phyloP scores from a whole-genome alignment of 495 filamentous ascomycete species.

The Sordaria brevicollis region DNA sequence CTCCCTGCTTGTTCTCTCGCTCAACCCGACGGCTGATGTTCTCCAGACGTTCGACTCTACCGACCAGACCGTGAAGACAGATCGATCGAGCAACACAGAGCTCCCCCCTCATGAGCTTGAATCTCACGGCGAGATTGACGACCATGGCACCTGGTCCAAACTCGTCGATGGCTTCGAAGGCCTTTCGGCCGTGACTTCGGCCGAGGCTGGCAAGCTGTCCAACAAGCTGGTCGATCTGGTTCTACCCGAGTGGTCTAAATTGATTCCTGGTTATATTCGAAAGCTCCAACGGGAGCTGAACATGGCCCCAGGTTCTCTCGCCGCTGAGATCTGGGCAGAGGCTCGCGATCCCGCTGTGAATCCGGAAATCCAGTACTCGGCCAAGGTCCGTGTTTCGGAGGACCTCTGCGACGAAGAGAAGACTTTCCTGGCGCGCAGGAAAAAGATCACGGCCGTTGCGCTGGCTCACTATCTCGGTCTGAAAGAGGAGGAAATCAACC shows the following conservation, averaged over 20 bases:
- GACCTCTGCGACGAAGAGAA: conserved; percentile 81
- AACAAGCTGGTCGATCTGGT: conserved; percentile 60
- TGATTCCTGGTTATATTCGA: conserved; percentile 63
- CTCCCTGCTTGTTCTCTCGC: conserved; percentile 30
- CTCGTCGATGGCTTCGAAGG: conserved; percentile 50
- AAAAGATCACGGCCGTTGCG: conserved; percentile 52
- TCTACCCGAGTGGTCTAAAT: conserved; percentile 70
- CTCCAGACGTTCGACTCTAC: conserved; percentile 15
- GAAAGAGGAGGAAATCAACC: conserved; percentile 69
- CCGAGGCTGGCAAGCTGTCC: conserved; percentile 50
- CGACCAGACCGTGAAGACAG: conserved; percentile 2
- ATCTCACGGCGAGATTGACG: conserved; percentile 1
- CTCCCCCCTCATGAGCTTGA: conserved; percentile 1
- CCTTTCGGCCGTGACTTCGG: conserved; percentile 39
- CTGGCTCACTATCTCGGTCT: conserved; percentile 74
- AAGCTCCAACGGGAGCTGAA: conserved; percentile 86
- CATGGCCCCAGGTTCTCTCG: conserved; percentile 73
- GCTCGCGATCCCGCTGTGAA: conserved; percentile 72
- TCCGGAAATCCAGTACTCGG: conserved; percentile 74
- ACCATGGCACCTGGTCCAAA: conserved; percentile 44
- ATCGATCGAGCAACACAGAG: not conserved
- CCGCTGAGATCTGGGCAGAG: conserved; percentile 88
- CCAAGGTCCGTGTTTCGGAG: conserved; percentile 67
- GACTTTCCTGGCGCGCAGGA: conserved; percentile 54
- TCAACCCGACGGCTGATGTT: conserved; percentile 32